These are phyloP conservation scores for Chlorella sp. DNA, from an alignment of 139 green algal species.

Conservation along the genomic window DNA sequence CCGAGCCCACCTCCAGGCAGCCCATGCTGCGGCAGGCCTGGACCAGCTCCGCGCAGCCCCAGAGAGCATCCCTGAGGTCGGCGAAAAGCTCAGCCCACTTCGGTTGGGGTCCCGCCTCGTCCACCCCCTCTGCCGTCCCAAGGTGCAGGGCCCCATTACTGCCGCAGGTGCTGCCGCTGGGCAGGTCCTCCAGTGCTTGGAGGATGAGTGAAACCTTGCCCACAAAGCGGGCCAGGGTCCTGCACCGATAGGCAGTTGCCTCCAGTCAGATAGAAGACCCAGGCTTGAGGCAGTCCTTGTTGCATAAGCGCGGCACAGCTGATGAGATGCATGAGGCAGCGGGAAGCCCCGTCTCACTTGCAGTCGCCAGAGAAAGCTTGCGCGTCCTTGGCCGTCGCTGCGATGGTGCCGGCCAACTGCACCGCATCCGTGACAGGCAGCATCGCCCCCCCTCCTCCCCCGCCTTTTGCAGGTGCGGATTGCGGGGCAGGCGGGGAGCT, in stretches of 20 bases:
- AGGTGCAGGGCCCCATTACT: neutral
- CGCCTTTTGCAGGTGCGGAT: too few species aligned
- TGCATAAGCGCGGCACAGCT: too few species aligned
- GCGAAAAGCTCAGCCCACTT: neutral
- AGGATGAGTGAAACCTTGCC: slow-evolving; percentile 34
- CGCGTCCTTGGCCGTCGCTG: neutral
- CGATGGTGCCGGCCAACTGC: neutral
- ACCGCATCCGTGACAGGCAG: neutral
- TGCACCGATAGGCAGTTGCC: neutral
- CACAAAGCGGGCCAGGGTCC: slow-evolving; percentile 35
- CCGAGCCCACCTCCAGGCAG: slow-evolving; percentile 1
- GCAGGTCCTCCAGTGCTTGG: slow-evolving; percentile 21
- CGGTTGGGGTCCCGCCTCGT: neutral
- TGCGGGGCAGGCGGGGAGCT: too few species aligned
- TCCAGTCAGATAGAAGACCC: too few species aligned
- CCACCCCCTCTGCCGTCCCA: neutral
- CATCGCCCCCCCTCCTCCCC: neutral
- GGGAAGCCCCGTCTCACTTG: too few species aligned
- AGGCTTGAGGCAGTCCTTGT: too few species aligned
- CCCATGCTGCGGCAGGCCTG: slow-evolving; percentile 11
- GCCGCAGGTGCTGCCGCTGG: neutral
- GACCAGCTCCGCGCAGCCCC: slow-evolving; percentile 14
- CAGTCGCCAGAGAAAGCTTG: slow-evolving; percentile 6
- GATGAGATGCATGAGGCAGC: too few species aligned
- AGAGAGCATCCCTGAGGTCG: slow-evolving; percentile 15